These are phyloP conservation scores for Ophiostoma perfectum DNA, from an alignment of 2,329 filamentous ascomycete genomes.

Conservation along the genomic window DNA sequence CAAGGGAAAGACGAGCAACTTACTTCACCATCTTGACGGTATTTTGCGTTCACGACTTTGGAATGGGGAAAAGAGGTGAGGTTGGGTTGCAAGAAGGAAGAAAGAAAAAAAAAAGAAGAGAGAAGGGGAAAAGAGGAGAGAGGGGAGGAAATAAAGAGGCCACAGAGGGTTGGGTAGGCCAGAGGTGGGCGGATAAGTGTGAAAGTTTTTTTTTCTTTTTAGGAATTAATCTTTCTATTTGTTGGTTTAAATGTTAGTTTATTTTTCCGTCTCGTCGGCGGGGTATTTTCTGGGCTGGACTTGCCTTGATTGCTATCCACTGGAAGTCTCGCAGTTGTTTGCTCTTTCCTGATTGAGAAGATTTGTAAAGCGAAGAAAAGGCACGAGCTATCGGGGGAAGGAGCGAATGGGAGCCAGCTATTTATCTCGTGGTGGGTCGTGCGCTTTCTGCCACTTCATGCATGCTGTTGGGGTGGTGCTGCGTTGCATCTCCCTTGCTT, in stretches of 20 bases:
- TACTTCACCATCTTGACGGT: constrained; percentile 99
- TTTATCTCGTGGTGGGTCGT: constrained; percentile 19
- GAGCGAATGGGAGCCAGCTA: constrained; percentile 19
- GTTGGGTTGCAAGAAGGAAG: constrained; percentile 19
- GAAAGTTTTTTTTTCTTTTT: constrained; percentile 23
- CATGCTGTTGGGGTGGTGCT: not conserved
- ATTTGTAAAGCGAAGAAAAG: not conserved
- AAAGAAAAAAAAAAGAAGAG: constrained; percentile 17
- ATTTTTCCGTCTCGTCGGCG: constrained; percentile 17
- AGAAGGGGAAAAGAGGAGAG: constrained; percentile 17
- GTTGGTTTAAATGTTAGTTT: constrained; percentile 17
- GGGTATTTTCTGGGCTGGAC: constrained; percentile 22
- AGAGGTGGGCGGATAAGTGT: constrained; percentile 21
- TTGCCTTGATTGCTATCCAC: constrained; percentile 18
- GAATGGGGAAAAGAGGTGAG: constrained; percentile 24
- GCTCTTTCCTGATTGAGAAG: constrained; percentile 13
- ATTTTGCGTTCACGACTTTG: constrained; percentile 40
- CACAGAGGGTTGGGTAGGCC: constrained; percentile 18
- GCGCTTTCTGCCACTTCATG: not conserved
- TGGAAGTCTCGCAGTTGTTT: constrained; percentile 10
- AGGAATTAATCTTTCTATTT: not conserved
- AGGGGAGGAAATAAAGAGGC: constrained; percentile 16
- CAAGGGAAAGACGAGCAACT: constrained; percentile 46
- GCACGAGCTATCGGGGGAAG: constrained; percentile 5
- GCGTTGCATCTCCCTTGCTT: not conserved